Conservation (phyloP, 2,329 filamentous ascomycete genomes). For the Ceratocystis cubensis region DNA sequence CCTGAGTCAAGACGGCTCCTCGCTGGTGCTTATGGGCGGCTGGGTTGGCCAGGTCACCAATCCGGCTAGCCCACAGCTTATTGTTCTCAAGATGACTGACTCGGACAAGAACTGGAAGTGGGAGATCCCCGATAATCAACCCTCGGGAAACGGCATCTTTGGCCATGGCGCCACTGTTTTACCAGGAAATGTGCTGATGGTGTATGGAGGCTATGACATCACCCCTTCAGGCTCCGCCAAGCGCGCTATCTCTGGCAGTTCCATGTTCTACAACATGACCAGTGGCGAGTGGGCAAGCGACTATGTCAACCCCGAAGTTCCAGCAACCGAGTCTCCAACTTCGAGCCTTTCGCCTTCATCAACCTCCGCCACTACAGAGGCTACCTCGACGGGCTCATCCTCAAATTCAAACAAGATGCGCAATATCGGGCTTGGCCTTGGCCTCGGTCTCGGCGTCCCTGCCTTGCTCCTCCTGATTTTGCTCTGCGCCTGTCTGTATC, state of each 20-base stretch:
- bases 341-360: conserved; percentile 2
- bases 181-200: conserved; percentile 56
- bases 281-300: conserved; percentile 40
- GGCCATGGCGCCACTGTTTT: conserved; percentile 52
- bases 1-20: conserved; percentile 62
- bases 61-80: conserved; percentile 70
- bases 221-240: conserved; percentile 29
- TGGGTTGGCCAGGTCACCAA: conserved; percentile 77
- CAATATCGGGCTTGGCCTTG: conserved; percentile 47
- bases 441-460: conserved; percentile 50
- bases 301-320: conserved; percentile 30
- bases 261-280: conserved; percentile 45
- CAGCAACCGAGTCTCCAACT: neutral
- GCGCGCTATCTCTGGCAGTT: conserved; percentile 25
- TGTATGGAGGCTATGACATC: conserved; percentile 50
- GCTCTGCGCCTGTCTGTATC: conserved; percentile 38
- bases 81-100: conserved; percentile 60
- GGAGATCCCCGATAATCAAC: conserved; percentile 46
- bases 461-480: conserved; percentile 37
- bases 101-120: conserved; percentile 66
- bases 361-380: conserved; percentile 15
- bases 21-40: conserved; percentile 71
- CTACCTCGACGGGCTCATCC: neutral
- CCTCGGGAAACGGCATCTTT: conserved; percentile 38
- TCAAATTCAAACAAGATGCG: conserved; percentile 14